phyloP scores from a whole-genome alignment of 2,329 filamentous ascomycete genomes.

The Calonectria honghensis region DNA sequence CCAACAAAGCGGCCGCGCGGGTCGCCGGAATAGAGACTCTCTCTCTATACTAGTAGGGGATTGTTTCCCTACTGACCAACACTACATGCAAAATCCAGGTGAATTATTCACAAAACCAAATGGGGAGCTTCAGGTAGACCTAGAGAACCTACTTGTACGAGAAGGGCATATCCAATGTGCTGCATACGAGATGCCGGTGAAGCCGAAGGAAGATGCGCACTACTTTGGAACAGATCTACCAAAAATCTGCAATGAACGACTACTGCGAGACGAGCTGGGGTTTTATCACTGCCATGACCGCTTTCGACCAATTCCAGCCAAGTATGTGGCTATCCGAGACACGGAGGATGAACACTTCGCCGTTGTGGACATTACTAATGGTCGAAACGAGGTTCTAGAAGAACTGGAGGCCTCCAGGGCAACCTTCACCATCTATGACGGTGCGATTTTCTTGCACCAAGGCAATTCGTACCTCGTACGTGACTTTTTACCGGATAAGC shows the following conservation, averaged over 20 bases:
- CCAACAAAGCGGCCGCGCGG: constrained; percentile 95
- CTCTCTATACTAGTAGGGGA: constrained; percentile 93
- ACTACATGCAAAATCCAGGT: constrained; percentile 97
- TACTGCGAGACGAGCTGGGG: constrained; percentile 83
- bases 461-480: constrained; percentile 94
- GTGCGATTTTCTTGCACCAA: constrained; percentile 97
- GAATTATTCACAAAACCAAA: constrained; percentile 96
- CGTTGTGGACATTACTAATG: constrained; percentile 90
- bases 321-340: constrained; percentile 90
- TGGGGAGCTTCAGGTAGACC: constrained; percentile 89
- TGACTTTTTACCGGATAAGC: constrained; percentile 87
- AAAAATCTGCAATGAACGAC: constrained; percentile 82
- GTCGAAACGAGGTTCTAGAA: constrained; percentile 89
- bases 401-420: constrained; percentile 97
- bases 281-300: constrained; percentile 94
- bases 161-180: constrained; percentile 98
- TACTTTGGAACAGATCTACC: constrained; percentile 88
- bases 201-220: constrained; percentile 80
- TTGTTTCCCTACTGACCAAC: constrained; percentile 91
- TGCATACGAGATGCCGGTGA: constrained; percentile 94
- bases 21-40: constrained; percentile 93
- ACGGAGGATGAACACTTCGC: constrained; percentile 94
- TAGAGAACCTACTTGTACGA: constrained; percentile 92
- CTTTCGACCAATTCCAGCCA: constrained; percentile 89
- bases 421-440: constrained; percentile 96